phyloP scores from a whole-genome alignment of 176 grass and related monocot genomes.

The Secale cereale region DNA sequence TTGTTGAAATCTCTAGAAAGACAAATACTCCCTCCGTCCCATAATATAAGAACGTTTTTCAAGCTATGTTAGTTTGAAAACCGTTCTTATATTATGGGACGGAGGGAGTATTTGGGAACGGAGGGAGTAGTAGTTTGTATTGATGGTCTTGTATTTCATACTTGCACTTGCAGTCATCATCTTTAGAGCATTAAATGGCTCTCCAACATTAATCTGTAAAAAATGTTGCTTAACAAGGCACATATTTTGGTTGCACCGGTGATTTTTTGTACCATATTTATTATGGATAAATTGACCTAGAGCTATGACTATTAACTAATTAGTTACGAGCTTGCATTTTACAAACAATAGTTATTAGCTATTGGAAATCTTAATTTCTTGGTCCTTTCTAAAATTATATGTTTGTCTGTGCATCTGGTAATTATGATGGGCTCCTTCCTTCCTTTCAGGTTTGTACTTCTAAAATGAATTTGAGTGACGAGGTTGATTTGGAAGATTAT shows the following conservation, averaged over 20 bases:
- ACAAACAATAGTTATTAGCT: not conserved
- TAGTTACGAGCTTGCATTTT: not conserved
- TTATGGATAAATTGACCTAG: not conserved
- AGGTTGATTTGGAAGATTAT: slow-evolving; percentile 98
- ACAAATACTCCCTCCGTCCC: too few species aligned
- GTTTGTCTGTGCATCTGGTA: not conserved
- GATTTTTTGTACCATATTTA: too few species aligned
- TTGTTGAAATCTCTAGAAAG: too few species aligned
- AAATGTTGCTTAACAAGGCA: not conserved
- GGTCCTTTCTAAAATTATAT: not conserved
- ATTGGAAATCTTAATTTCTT: not conserved
- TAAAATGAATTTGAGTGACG: slow-evolving; percentile 96
- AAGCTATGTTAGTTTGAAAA: too few species aligned
- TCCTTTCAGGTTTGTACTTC: slow-evolving; percentile 75
- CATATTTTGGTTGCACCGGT: not conserved
- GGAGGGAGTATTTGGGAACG: too few species aligned
- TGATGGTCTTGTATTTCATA: not conserved
- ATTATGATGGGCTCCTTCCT: not conserved
- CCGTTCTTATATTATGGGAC: too few species aligned
- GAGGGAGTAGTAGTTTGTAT: not conserved
- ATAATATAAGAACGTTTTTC: too few species aligned
- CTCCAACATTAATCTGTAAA: not conserved
- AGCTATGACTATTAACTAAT: not conserved
- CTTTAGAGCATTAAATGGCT: not conserved
- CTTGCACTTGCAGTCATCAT: not conserved